These are phyloP conservation scores for Beauveria varroae DNA, from an alignment of 2,329 filamentous ascomycete genomes.

Conservation along the genomic window DNA sequence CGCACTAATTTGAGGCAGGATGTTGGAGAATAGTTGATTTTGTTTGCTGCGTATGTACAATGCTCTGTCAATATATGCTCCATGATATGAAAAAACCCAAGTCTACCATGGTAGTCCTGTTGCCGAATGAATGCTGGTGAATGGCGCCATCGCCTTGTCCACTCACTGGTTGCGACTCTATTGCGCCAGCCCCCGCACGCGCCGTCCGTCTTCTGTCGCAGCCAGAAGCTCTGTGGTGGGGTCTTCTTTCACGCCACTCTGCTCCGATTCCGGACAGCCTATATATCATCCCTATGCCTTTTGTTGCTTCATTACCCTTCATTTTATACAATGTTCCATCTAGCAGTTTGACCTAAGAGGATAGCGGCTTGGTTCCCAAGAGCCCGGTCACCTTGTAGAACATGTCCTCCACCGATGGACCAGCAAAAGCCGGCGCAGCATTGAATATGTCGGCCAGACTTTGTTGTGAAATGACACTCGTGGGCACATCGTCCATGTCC, in stretches of 20 bases:
- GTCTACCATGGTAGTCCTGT: neutral
- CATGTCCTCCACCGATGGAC: constrained; percentile 66
- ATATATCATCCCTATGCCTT: constrained; percentile 12
- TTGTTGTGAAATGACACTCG: constrained; percentile 59
- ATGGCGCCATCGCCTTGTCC: constrained; percentile 12
- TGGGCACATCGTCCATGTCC: constrained; percentile 43
- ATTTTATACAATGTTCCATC: neutral
- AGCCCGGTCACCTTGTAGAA: constrained; percentile 62
- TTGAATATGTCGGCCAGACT: constrained; percentile 65
- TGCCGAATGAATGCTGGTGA: constrained; percentile 2
- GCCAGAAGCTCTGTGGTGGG: neutral
- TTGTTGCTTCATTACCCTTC: neutral
- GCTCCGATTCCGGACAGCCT: neutral
- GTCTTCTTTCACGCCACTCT: neutral
- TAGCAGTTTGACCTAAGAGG: constrained; percentile 10
- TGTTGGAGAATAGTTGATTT: neutral
- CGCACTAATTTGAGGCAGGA: neutral
- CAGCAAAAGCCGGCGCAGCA: constrained; percentile 57
- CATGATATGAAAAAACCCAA: neutral
- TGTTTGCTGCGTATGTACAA: constrained; percentile 6
- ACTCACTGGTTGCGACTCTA: constrained; percentile 5
- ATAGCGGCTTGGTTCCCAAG: constrained; percentile 49
- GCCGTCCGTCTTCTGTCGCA: neutral
- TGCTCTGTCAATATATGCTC: constrained; percentile 3
- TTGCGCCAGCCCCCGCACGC: neutral